Conservation (phyloP, 805 yeast species). For the Lipomyces kockii region DNA sequence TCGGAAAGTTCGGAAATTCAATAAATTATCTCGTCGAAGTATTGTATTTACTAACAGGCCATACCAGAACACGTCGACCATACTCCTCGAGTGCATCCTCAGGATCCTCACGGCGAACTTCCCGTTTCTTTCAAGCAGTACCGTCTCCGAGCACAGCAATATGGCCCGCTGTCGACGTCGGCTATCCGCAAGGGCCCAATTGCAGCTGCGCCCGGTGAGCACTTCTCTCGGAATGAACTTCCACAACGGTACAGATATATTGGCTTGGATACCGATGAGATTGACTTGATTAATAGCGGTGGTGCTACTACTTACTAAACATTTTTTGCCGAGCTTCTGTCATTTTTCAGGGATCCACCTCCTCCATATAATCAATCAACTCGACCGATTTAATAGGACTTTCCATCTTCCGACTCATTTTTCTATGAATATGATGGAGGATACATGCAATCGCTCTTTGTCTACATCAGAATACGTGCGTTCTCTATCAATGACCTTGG, state of each 20-base stretch:
- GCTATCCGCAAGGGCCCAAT: slow-evolving; percentile 29
- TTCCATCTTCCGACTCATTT: too few relatives aligned
- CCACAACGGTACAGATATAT: slow-evolving; percentile 76
- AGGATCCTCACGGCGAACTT: slow-evolving; percentile 48
- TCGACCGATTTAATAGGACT: not conserved
- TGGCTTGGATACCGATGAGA: slow-evolving; percentile 66
- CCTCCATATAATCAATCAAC: not conserved
- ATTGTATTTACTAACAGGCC: slow-evolving; percentile 25
- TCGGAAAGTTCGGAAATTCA: not conserved
- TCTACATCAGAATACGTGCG: not conserved
- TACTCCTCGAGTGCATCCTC: slow-evolving; percentile 50
- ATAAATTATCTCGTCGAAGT: not conserved
- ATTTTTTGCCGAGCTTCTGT: not conserved
- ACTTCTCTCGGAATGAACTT: slow-evolving; percentile 61
- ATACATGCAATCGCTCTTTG: not conserved
- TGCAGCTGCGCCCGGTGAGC: slow-evolving; percentile 41
- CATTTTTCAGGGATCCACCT: not conserved
- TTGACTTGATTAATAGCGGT: slow-evolving; percentile 77
- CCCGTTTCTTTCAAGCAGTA: slow-evolving; percentile 46
- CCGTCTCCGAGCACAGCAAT: slow-evolving; percentile 44
- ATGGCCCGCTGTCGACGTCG: slow-evolving; percentile 43
- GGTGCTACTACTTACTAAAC: slow-evolving; percentile 58
- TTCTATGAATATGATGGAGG: too few relatives aligned
- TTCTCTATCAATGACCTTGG: not conserved
- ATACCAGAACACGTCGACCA: slow-evolving; percentile 46